Base-by-base conservation (phyloP, 192 early-diverging fungal genomes). In the Chytriomyces sp. region DNA sequence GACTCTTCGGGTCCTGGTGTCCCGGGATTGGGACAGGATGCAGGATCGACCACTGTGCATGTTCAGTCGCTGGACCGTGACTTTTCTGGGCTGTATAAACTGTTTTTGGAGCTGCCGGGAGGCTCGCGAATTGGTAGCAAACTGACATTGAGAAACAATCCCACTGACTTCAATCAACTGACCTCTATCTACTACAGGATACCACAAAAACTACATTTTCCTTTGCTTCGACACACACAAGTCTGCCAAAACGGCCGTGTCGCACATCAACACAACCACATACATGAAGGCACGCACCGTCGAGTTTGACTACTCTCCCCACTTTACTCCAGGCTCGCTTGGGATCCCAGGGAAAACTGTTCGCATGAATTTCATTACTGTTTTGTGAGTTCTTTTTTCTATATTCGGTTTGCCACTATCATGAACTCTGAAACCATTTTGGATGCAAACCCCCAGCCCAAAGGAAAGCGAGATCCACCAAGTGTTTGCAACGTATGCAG, bases 301-400 rank as follows among this genome's bases (percentile, higher is more conserved):
- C 7, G 71, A 73, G 20, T 73, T 73, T 28, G 71, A 73, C 60
- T 73, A 73, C 45, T 60, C 71, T 1, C 71, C 71, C 7, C 71
- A 73, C 24, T 73, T 73, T 48, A 73, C 71, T 7, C 71, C 71
- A 7, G 71, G 71, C 5, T 60, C 59, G 7, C 18, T 73, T 43
- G 71, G 71, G 3, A 62, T 35, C 18, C 59, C 71, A 6, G 53
- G 53, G 7, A 73, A 61, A 20, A 63, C 60, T 60, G 60, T 73
- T 5, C 71, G 71, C 71, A 73, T 73, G 71, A 73, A 73, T 60
- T 73, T 73, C 47, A 73, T 73, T 45, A 73, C 71, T 45, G 24
- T 45, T 8, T 53, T 7, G 68, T 69, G 6, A 47, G 68, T 69
- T 50, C 16, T 20, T 23, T 43, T 7, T 18, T 35, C 35, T 35